A percentile compares a stretch with the other conserved stretches of the same genome.
Conservation (phyloP, 345 rosid species). For the Triadica sebifera region DNA sequence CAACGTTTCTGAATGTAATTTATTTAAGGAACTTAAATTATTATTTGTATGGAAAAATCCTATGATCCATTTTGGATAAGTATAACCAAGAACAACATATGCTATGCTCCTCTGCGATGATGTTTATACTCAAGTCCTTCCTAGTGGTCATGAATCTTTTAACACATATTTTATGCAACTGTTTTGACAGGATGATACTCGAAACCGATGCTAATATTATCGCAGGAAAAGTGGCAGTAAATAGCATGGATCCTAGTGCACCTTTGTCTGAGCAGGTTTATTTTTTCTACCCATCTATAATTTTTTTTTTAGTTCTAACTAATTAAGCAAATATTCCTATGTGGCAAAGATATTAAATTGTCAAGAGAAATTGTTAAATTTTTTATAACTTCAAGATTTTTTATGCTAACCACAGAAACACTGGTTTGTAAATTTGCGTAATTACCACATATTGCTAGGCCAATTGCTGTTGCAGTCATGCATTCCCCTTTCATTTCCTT, state of each 20-base stretch:
- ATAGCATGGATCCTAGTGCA: slow-evolving; percentile 68
- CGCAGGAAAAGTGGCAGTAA: slow-evolving; percentile 84
- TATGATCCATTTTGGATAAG: neutral
- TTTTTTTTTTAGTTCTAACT: neutral
- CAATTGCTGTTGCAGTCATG: neutral
- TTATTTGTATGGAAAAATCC: neutral
- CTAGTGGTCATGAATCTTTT: neutral
- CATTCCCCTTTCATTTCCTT: neutral
- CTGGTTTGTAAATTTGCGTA: neutral
- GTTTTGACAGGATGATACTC: slow-evolving; percentile 63
- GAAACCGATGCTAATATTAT: slow-evolving; percentile 78
- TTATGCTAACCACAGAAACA: neutral
- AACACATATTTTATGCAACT: neutral
- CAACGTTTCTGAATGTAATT: no score
- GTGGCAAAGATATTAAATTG: neutral
- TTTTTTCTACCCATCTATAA: neutral
- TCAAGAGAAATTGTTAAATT: neutral
- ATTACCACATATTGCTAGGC: no score
- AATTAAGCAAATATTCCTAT: neutral
- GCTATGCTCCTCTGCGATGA: neutral
- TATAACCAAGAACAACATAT: no score
- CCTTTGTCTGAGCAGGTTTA: slow-evolving; percentile 87
- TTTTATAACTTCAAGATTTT: neutral
- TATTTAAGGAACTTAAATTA: no score
- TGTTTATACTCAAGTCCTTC: neutral